Evolutionary conservation across 139 green algal genomes (phyloP), one percentile per base, ranked within the genome.

Genomic region (Deuterostichococcus epilithicus): DNA sequence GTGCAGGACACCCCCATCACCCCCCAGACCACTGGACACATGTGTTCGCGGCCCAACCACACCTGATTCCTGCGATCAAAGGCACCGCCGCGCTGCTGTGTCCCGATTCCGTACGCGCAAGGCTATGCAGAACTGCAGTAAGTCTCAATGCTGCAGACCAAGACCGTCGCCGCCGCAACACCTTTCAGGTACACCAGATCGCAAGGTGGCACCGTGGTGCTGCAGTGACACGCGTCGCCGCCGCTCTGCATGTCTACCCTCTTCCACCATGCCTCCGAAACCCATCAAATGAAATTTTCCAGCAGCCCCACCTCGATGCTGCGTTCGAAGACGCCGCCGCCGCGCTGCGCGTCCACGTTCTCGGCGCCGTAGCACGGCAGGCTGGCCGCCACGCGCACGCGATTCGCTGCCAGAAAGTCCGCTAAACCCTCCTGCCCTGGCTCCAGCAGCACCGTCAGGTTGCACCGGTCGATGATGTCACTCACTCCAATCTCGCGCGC

Each of bases 401-500:
- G 80, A 75, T 98, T 78, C 3, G 91, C 68, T 0, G 94, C 94
- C 36, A 99, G 86, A 79, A 98, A 99, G 8, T 85, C 42, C 5
- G 80, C 81, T n/a, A 97, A 74, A 78, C 97, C 90, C 79, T 98
- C 92, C 75, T 98, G 93, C 1, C 94, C 95, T 1, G 93, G 92
- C 86, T 98, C 96, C 72, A 92, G 78, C 47, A 99, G 91, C 58
- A 98, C 95, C 5, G 96, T 99, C 3, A 99, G 86, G 85, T 99
- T 99, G 89, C 96, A 99, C 47, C 96, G 89, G 86, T 99, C 95
- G 42, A 99, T 97, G 30, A 98, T 90, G 33, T 94, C 82, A 8
- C 10, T 8, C n/a, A 95, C 34, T 0, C 93, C 90, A n/a, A 94
- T 76, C 22, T 60, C 65, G 5, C 85, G 68, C 13, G 90, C 93